Conservation (phyloP, 352 stramenopile species). For the Pseudoperonospora humuli region DNA sequence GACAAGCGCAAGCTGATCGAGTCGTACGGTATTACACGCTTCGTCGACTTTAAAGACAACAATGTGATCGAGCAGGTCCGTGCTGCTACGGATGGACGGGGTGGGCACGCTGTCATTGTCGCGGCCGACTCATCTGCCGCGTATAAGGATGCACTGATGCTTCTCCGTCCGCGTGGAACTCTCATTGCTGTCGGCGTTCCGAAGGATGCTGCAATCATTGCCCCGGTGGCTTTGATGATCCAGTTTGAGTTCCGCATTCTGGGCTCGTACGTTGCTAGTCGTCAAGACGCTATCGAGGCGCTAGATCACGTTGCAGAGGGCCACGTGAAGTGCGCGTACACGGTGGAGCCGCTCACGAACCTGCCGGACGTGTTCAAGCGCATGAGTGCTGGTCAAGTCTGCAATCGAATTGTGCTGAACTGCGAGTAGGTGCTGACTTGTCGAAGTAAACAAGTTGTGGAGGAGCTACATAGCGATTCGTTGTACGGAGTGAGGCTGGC, state of each 20-base stretch:
- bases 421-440: slow-evolving; percentile 33
- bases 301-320: slow-evolving; percentile 33
- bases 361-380: slow-evolving; percentile 35
- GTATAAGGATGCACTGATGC: slow-evolving; percentile 40
- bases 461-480: too few species aligned
- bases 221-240: slow-evolving; percentile 3
- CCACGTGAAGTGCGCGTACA: slow-evolving; percentile 30
- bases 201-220: slow-evolving; percentile 28
- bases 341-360: slow-evolving; percentile 25
- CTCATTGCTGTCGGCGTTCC: slow-evolving; percentile 61
- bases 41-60: slow-evolving; percentile 57
- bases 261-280: slow-evolving; percentile 43
- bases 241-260: slow-evolving; percentile 28
- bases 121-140: slow-evolving; percentile 56
- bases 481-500: too few species aligned
- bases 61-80: slow-evolving; percentile 33
- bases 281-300: slow-evolving; percentile 46
- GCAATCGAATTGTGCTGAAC: slow-evolving; percentile 33
- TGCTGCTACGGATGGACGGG: slow-evolving; percentile 26
- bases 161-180: slow-evolving; percentile 53
- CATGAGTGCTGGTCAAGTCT: slow-evolving; percentile 24
- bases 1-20: slow-evolving; percentile 51
- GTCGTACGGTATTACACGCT: slow-evolving; percentile 57
- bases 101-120: slow-evolving; percentile 50
- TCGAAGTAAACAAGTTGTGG: too few species aligned